phyloP scores from a whole-genome alignment of 1,284 basidiomycete species.

The Naganishia sp. region DNA sequence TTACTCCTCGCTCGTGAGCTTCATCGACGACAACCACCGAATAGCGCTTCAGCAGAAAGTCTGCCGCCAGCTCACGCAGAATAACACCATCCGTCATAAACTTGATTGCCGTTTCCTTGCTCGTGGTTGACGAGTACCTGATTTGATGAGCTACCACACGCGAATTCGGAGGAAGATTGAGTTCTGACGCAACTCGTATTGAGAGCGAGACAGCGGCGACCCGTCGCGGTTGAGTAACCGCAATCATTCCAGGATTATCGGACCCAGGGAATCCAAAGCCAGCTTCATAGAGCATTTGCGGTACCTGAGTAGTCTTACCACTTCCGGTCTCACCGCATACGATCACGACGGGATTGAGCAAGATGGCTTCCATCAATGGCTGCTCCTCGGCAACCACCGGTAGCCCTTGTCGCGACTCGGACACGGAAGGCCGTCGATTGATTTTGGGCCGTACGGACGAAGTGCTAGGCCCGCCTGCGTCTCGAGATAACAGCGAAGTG shows the following conservation, averaged over 20 bases:
- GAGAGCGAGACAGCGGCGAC: conserved; percentile 98
- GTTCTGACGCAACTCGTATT: conserved; percentile 82
- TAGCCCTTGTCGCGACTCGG: conserved; percentile 74
- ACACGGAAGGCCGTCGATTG: conserved; percentile 69
- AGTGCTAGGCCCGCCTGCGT: conserved; percentile 38
- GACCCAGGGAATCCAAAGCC: conserved; percentile 83
- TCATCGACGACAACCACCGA: conserved; percentile 96
- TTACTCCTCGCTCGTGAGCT: conserved; percentile 96
- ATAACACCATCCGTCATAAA: conserved; percentile 99
- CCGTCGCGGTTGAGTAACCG: conserved; percentile 93
- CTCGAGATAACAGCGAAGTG: conserved; percentile 46
- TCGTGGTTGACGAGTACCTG: conserved; percentile 91
- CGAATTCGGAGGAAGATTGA: conserved; percentile 66
- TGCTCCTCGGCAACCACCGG: conserved; percentile 95
- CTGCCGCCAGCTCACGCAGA: conserved; percentile 84
- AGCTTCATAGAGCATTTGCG: conserved; percentile 91
- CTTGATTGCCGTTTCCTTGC: conserved; percentile 86
- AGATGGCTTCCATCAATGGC: conserved; percentile 85
- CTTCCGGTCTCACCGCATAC: conserved; percentile 88
- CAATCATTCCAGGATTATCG: conserved; percentile 97
- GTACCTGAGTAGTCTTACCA: conserved; percentile 97
- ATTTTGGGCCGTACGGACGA: conserved; percentile 61
- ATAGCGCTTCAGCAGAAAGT: conserved; percentile 87
- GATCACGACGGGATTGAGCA: conserved; percentile 75
- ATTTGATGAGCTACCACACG: conserved; percentile 92